Conservation (phyloP, 2,329 filamentous ascomycete species). For the Fusarium siculi region DNA sequence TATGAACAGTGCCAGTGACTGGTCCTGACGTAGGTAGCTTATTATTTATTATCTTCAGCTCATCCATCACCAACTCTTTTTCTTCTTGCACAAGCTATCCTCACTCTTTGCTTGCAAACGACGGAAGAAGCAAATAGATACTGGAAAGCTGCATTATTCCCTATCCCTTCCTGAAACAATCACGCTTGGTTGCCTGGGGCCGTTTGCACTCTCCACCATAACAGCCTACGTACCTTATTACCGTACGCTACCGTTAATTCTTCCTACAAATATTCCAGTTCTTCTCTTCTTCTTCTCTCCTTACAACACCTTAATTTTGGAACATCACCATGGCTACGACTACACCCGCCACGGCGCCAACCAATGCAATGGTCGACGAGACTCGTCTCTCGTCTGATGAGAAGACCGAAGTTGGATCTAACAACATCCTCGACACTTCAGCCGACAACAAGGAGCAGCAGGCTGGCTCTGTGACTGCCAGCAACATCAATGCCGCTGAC, state of each 20-base stretch:
- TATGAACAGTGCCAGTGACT: background rate
- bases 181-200: background rate
- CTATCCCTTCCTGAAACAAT: background rate
- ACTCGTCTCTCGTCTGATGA: conserved; percentile 45
- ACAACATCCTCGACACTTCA: conserved; percentile 33
- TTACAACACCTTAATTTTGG: background rate
- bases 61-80: background rate
- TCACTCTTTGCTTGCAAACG: background rate
- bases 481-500: background rate
- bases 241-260: background rate
- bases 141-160: background rate
- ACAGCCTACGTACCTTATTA: background rate
- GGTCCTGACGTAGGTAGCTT: conserved; percentile 9
- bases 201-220: background rate
- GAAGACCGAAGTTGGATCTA: conserved; percentile 47
- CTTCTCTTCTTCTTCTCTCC: background rate
- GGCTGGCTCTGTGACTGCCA: conserved; percentile 3
- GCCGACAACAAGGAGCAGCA: conserved; percentile 29
- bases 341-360: conserved; percentile 25
- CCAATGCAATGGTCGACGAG: conserved; percentile 32
- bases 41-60: conserved; percentile 8
- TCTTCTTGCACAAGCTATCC: background rate
- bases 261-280: background rate
- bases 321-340: conserved; percentile 25
- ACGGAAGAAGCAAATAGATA: conserved; percentile 12